phyloP scores from a whole-genome alignment of 176 grass and related monocot genomes.

The Cocos nucifera region DNA sequence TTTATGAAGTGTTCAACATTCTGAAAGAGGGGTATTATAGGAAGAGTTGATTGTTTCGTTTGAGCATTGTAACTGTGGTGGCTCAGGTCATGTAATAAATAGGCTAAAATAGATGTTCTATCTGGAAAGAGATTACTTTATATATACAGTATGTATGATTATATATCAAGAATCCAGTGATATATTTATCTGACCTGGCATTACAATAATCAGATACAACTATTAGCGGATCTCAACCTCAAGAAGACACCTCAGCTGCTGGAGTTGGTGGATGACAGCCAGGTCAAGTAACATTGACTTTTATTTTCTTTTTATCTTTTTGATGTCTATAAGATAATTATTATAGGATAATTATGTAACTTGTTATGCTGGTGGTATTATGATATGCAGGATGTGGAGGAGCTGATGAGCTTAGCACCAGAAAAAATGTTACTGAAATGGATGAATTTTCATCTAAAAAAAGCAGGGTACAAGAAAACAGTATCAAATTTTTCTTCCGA shows the following conservation, averaged over 20 bases:
- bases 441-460: constrained; percentile 99
- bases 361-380: background rate
- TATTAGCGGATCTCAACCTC: constrained; percentile 91
- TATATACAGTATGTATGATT: too few species aligned
- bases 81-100: too few species aligned
- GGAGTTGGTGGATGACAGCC: constrained; percentile 85
- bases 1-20: too few species aligned
- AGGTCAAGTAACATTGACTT: constrained; percentile 26
- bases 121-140: too few species aligned
- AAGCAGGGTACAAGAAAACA: constrained; percentile 97
- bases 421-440: constrained; percentile 94
- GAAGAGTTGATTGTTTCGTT: too few species aligned
- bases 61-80: too few species aligned
- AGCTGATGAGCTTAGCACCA: constrained; percentile 72
- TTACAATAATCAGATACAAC: constrained; percentile 74
- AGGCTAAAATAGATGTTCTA: too few species aligned
- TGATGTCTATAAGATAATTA: background rate
- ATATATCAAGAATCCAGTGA: too few species aligned
- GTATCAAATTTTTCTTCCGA: constrained; percentile 97
- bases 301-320: background rate
- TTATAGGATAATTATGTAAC: too few species aligned
- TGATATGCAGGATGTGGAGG: constrained; percentile 84
- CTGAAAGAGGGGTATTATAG: too few species aligned
- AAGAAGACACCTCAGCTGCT: constrained; percentile 96
- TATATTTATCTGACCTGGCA: background rate